Conservation (phyloP, 805 yeast genomes). For the Candida yuanshanica region DNA sequence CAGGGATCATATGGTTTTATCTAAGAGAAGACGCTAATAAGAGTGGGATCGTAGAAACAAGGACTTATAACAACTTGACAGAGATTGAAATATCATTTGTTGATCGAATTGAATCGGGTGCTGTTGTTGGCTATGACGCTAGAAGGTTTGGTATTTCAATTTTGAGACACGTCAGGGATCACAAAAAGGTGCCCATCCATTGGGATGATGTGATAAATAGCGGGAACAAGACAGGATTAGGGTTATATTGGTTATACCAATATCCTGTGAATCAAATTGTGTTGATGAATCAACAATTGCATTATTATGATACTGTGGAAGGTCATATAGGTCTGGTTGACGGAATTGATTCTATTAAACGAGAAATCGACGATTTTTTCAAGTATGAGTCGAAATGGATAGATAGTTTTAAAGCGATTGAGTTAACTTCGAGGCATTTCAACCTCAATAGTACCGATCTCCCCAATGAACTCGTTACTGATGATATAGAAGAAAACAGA, state of each 20-base stretch:
- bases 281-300: constrained; percentile 13
- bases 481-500: constrained; percentile 10
- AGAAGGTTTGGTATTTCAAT: constrained; percentile 9
- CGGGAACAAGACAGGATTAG: constrained; percentile 16
- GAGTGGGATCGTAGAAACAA: not conserved
- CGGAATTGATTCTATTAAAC: constrained; percentile 2
- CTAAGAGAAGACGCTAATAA: not conserved
- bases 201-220: constrained; percentile 15
- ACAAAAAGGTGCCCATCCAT: constrained; percentile 6
- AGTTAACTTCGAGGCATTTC: constrained; percentile 13
- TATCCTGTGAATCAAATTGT: constrained; percentile 9
- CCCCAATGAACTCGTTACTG: not conserved
- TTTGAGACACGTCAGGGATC: not conserved
- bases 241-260: constrained; percentile 8
- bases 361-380: constrained; percentile 1
- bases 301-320: constrained; percentile 3
- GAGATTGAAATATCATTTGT: not conserved
- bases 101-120: not conserved
- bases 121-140: constrained; percentile 6
- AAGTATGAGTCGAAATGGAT: not conserved
- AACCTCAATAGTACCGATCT: constrained; percentile 3
- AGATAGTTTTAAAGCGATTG: constrained; percentile 3
- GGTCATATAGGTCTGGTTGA: not conserved
- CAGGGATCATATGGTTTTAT: not conserved
- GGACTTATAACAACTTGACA: not conserved